Base-by-base conservation (phyloP, 1,284 basidiomycete species). In the Irpex rosettiformis region DNA sequence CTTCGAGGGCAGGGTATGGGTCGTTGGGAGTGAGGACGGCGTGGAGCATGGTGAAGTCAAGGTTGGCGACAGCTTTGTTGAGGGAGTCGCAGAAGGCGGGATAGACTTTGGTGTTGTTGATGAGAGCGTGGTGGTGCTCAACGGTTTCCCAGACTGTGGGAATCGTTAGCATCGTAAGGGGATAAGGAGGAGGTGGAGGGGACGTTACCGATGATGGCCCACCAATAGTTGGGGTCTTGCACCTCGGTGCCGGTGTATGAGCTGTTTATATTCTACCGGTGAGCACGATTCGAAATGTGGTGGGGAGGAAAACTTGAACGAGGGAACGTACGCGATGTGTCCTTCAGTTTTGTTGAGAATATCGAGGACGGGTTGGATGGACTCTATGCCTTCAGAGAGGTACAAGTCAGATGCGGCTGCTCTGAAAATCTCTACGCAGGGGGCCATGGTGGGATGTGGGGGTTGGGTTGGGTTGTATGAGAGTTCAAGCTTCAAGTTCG, bases 61-160 rank as follows among this genome's bases (percentile, higher is more conserved):
- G 33, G 3, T 16, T 18, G 21, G 10, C 47, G 8, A 33, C 13
- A 13, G 13, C 48, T n/a, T 49, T 43, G 27, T 7, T 8, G 30
- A 61, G 42, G 21, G 11, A 16, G 3, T 45, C 25, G 3, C 6
- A 3, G 8, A 58, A 13, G 8, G 25, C 30, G 8, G 54, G 27
- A n/a, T 43, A 59, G 4, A 24, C 37, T 25, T 56, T 54, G 25
- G 52, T 52, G 51, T 61, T 33, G 5, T 21, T 33, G 25, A 55
- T 47, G 16, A 58, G 24, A 13, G 55, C 59, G 24, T 37, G 48
- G 27, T 55, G 56, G 40, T 61, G 55, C 27, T 45, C 56, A n/a
- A 40, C 16, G 7, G 52, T 29, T 27, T 61, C 56, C 59, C 59
- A 61, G 16, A 48, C 59, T 61, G 28, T 18, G n/a, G n/a, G n/a